Evolutionary conservation across 106 monocot species (phyloP).

Genomic region (Amphibolis antarctica): DNA sequence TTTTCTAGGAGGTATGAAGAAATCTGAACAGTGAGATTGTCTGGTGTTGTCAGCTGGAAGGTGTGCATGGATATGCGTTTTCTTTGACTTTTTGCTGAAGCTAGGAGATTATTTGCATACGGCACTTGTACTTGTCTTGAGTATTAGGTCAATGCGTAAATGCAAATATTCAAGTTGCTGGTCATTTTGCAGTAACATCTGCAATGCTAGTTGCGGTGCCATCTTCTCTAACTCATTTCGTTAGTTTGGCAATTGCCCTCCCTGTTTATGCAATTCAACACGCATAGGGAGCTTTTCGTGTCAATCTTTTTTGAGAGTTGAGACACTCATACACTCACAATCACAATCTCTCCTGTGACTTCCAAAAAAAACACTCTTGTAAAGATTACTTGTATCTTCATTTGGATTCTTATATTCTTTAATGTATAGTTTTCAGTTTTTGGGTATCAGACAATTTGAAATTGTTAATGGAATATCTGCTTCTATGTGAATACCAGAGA

Average conservation of each 20-base stretch:
- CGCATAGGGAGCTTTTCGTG: neutral
- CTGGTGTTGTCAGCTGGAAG: neutral
- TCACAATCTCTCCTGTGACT: neutral
- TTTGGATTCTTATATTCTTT: too few relatives aligned
- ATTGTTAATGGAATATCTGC: too few relatives aligned
- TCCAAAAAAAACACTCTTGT: too few relatives aligned
- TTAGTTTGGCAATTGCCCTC: slow-evolving; percentile 1
- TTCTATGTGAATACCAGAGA: too few relatives aligned
- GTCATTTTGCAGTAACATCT: neutral
- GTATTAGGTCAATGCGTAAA: neutral
- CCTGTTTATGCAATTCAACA: neutral
- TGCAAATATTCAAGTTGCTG: neutral
- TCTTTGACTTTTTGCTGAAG: neutral
- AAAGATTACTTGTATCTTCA: neutral
- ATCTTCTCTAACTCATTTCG: neutral
- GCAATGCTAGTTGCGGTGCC: neutral
- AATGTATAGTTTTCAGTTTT: too few relatives aligned
- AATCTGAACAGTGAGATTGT: neutral
- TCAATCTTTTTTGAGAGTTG: neutral
- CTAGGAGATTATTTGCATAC: neutral
- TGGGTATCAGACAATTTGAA: too few relatives aligned
- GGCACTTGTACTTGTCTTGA: neutral
- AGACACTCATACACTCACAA: neutral
- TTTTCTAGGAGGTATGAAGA: slow-evolving; percentile 5
- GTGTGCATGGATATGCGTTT: neutral